phyloP scores from a whole-genome alignment of 108 stramenopile genomes.

The Nitzschia sp. region DNA sequence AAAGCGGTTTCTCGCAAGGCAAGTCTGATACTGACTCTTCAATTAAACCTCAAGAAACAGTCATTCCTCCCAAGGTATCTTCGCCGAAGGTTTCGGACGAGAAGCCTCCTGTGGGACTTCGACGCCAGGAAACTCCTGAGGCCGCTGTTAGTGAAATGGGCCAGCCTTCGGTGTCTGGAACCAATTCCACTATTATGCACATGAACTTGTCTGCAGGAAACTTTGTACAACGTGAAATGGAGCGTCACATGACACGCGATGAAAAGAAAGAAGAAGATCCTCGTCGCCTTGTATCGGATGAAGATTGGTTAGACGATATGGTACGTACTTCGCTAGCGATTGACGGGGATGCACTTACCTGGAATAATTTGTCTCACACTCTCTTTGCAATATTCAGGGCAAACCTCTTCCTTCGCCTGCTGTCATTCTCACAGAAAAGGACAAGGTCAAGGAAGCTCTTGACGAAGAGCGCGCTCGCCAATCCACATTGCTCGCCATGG shows the following conservation, averaged over 20 bases:
- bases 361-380: too few species aligned
- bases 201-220: slow-evolving; percentile 16
- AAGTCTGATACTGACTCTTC: background rate
- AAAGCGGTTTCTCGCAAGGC: background rate
- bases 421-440: background rate
- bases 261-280: slow-evolving; percentile 26
- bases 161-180: slow-evolving; percentile 8
- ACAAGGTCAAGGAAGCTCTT: slow-evolving; percentile 25
- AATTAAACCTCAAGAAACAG: background rate
- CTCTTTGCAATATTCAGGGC: slow-evolving; percentile 8
- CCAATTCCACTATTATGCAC: slow-evolving; percentile 23
- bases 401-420: slow-evolving; percentile 10
- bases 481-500: slow-evolving; percentile 15
- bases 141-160: background rate
- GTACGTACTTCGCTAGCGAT: slow-evolving; percentile 22
- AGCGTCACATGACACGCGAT: slow-evolving; percentile 1
- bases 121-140: background rate
- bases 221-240: slow-evolving; percentile 4
- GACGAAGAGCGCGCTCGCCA: slow-evolving; percentile 17
- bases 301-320: slow-evolving; percentile 37
- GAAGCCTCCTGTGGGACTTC: background rate
- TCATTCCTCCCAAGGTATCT: background rate
- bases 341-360: too few species aligned
- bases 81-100: background rate
- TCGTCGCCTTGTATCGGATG: slow-evolving; percentile 20